Conservation (phyloP, 305 asterid species). For the Fraxinus latifolia region DNA sequence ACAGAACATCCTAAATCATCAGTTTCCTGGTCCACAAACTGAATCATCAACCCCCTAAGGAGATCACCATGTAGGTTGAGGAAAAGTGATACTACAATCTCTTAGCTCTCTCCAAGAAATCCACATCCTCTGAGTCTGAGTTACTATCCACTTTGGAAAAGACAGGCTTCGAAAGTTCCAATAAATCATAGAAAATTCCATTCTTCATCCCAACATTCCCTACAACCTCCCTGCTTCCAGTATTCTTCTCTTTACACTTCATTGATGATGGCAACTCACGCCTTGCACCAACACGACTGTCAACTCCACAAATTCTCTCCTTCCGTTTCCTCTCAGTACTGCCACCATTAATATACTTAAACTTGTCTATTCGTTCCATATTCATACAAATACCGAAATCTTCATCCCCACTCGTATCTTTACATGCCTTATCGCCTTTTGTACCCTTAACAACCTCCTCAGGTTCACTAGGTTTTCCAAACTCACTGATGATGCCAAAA, state of each 20-base stretch:
- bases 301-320: neutral
- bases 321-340: constrained; percentile 7
- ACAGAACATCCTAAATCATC: neutral
- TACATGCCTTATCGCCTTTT: neutral
- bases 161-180: constrained; percentile 25
- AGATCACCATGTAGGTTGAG: constrained; percentile 50
- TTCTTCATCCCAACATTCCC: constrained; percentile 15
- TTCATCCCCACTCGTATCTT: neutral
- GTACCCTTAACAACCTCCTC: neutral
- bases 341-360: constrained; percentile 11
- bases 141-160: constrained; percentile 18
- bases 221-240: neutral
- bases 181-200: constrained; percentile 32
- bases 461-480: neutral
- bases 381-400: constrained; percentile 3
- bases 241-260: constrained; percentile 25
- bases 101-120: constrained; percentile 39
- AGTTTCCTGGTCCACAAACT: neutral
- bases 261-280: constrained; percentile 37
- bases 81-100: constrained; percentile 36
- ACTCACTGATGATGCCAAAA: too few species aligned
- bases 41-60: neutral
- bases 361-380: constrained; percentile 23
- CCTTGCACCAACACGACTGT: constrained; percentile 4
- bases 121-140: constrained; percentile 24